Conservation (phyloP, 1,139 yeast species). For the Eremothecium coryli region DNA sequence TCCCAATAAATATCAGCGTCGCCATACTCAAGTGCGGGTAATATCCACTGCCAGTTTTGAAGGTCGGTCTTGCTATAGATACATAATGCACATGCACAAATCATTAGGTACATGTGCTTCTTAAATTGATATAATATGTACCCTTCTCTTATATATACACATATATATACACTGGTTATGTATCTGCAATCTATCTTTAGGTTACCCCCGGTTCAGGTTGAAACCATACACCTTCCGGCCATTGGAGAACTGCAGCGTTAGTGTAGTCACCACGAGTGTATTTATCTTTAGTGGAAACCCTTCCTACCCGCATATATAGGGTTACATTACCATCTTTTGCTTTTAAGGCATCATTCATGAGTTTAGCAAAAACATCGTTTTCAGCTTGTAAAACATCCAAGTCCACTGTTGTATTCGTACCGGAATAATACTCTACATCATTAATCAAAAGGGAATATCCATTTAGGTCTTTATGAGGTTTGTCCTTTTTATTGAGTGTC, state of each 20-base stretch:
- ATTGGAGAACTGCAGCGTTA: constrained; percentile 44
- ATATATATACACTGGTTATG: too few species aligned
- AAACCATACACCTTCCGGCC: constrained; percentile 48
- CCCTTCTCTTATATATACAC: too few species aligned
- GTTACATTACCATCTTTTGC: constrained; percentile 24
- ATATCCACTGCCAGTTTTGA: too few species aligned
- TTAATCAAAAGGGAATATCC: constrained; percentile 55
- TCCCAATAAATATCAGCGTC: too few species aligned
- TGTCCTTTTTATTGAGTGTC: constrained; percentile 12
- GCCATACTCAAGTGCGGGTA: too few species aligned
- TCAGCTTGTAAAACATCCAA: constrained; percentile 34
- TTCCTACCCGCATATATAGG: constrained; percentile 48
- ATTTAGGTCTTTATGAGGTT: constrained; percentile 6
- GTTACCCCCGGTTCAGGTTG: constrained; percentile 1
- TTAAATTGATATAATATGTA: too few species aligned
- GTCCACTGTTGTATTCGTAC: constrained; percentile 37
- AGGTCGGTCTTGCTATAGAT: too few species aligned
- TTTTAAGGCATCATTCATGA: constrained; percentile 23
- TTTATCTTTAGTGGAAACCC: constrained; percentile 37
- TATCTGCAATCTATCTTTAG: too few species aligned
- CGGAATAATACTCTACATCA: constrained; percentile 71
- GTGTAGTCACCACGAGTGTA: constrained; percentile 47
- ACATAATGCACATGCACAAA: too few species aligned
- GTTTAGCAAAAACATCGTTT: constrained; percentile 29
- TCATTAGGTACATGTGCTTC: too few species aligned